phyloP scores from a whole-genome alignment of 495 filamentous ascomycete genomes.

The Penicillium atrosanguineum region DNA sequence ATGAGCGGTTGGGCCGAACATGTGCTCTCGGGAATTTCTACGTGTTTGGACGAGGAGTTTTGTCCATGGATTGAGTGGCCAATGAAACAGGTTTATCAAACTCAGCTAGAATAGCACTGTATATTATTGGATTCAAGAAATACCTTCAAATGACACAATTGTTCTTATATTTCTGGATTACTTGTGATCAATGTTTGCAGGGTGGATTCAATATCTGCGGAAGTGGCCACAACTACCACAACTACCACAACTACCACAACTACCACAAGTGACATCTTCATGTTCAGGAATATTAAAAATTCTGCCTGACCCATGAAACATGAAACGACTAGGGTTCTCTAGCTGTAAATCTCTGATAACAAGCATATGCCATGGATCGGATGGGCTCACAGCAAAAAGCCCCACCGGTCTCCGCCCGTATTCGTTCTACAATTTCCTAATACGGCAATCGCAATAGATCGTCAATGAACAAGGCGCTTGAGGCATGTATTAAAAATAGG shows the following conservation, averaged over 20 bases:
- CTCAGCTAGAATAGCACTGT: background rate
- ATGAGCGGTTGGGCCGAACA: slow-evolving; percentile 38
- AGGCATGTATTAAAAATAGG: slow-evolving; percentile 12
- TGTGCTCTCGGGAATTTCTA: slow-evolving; percentile 32
- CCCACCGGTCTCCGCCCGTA: slow-evolving; percentile 24
- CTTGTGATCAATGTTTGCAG: no score
- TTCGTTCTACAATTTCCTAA: slow-evolving; percentile 32
- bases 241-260: no score
- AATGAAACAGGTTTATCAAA: background rate
- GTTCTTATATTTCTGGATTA: no score
- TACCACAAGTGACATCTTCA: no score
- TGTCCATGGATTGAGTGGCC: slow-evolving; percentile 36
- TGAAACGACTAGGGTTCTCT: no score
- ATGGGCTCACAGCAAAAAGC: background rate
- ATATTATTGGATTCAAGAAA: no score
- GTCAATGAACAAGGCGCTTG: background rate
- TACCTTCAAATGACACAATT: no score
- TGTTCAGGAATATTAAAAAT: no score
- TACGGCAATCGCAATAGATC: slow-evolving; percentile 15
- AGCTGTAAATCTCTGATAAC: background rate
- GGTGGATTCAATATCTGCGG: no score
- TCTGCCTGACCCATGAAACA: no score
- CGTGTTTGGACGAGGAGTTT: slow-evolving; percentile 20
- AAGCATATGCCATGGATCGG: background rate
- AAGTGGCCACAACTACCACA: no score